Evolutionary conservation across 345 rosid genomes (phyloP).

Genomic region (Excoecaria agallocha): DNA sequence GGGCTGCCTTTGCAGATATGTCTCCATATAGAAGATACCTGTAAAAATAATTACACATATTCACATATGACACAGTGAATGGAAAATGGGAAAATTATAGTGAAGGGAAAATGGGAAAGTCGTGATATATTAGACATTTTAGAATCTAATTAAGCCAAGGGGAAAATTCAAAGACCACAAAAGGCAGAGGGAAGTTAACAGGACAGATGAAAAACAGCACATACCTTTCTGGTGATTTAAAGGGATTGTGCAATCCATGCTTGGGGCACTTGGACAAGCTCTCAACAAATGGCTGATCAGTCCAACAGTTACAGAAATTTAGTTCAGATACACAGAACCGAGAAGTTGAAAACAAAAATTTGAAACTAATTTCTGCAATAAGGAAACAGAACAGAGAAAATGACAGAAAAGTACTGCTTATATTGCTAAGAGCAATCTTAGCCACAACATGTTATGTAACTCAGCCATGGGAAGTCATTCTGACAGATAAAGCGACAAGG

Average conservation of each 20-base stretch:
- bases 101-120: no score
- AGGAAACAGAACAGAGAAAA: not conserved
- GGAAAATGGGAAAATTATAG: not conserved
- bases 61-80: not conserved
- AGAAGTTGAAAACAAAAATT: not conserved
- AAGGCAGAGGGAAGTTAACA: not conserved
- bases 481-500: not conserved
- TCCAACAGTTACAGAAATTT: conserved; percentile 20
- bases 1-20: conserved; percentile 78
- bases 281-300: conserved; percentile 88
- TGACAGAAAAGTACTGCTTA: not conserved
- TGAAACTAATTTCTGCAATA: not conserved
- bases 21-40: conserved; percentile 95
- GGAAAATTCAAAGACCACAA: not conserved
- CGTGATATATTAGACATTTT: not conserved
- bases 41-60: not conserved
- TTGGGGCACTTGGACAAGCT: conserved; percentile 92
- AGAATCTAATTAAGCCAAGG: not conserved
- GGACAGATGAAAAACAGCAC: conserved; percentile 10
- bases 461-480: not conserved
- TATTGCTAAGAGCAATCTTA: not conserved
- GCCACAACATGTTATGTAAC: not conserved
- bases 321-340: not conserved
- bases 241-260: conserved; percentile 97
- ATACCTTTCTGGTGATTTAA: conserved; percentile 93